phyloP scores from a whole-genome alignment of 306 rosid genomes.

The Malus sieversii region DNA sequence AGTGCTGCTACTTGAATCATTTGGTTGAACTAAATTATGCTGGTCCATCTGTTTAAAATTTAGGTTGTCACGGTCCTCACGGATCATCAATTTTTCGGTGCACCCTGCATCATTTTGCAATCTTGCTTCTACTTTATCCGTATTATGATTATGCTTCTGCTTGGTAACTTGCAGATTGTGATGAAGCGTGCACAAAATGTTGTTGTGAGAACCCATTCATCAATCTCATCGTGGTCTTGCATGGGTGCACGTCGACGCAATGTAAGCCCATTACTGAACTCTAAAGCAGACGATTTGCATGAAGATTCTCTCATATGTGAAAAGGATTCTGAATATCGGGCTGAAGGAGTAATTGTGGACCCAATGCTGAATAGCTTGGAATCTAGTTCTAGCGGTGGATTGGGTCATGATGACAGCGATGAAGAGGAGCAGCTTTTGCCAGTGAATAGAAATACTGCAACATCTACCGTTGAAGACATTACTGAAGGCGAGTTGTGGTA shows the following conservation, averaged over 20 bases:
- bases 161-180: constrained; percentile 50
- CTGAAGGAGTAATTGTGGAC: constrained; percentile 19
- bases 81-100: not conserved
- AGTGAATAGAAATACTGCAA: constrained; percentile 25
- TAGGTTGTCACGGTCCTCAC: not conserved
- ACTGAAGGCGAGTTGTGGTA: constrained; percentile 82
- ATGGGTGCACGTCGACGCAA: constrained; percentile 88
- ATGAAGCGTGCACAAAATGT: constrained; percentile 93
- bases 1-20: constrained; percentile 1
- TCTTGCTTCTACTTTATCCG: not conserved
- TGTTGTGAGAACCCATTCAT: constrained; percentile 86
- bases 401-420: constrained; percentile 62
- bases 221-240: constrained; percentile 91
- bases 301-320: constrained; percentile 43
- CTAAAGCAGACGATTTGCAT: constrained; percentile 33
- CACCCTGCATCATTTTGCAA: not conserved
- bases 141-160: constrained; percentile 9
- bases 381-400: constrained; percentile 41
- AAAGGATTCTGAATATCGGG: constrained; percentile 27
- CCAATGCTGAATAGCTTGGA: constrained; percentile 33
- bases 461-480: constrained; percentile 39
- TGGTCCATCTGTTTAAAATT: not conserved
- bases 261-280: constrained; percentile 30
- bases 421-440: constrained; percentile 63
- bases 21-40: not conserved